Percentiles rank a stretch among this genome's conserved stretches.
phyloP scores from a whole-genome alignment of 2,329 filamentous ascomycete genomes.

The Phyllosticta citriasiana region DNA sequence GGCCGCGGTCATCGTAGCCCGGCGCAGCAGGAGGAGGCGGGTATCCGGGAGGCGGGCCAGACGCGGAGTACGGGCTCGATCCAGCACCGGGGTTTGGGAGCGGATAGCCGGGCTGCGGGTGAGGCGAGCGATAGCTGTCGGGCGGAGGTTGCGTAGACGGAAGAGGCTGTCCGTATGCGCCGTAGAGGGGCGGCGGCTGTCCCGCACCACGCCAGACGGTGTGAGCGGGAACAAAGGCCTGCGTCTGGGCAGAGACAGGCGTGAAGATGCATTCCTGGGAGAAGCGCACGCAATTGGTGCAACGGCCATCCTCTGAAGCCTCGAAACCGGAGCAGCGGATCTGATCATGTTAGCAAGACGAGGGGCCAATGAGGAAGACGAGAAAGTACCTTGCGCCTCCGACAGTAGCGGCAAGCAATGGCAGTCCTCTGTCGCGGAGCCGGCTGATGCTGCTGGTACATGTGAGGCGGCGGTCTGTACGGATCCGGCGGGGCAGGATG shows the following conservation, averaged over 20 bases:
- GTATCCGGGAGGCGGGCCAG: constrained; percentile 15
- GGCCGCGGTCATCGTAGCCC: constrained; percentile 27
- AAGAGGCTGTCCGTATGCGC: constrained; percentile 41
- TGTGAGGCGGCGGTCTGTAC: constrained; percentile 31
- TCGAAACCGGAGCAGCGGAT: constrained; percentile 70
- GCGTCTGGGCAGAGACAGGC: constrained; percentile 62
- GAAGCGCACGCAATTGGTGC: constrained; percentile 63
- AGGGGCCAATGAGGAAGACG: background rate
- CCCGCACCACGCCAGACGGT: constrained; percentile 46
- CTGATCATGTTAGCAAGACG: constrained; percentile 32
- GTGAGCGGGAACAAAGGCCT: constrained; percentile 64
- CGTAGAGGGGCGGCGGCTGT: constrained; percentile 39
- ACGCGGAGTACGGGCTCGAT: constrained; percentile 25
- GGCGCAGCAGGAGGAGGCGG: constrained; percentile 16
- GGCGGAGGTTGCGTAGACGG: constrained; percentile 17
- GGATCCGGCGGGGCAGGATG: constrained; percentile 30
- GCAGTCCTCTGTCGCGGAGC: constrained; percentile 51
- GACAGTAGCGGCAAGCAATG: constrained; percentile 51
- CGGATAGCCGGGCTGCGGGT: constrained; percentile 32
- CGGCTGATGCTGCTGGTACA: constrained; percentile 34
- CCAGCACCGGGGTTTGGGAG: constrained; percentile 31
- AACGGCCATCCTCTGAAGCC: constrained; percentile 59
- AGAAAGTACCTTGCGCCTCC: constrained; percentile 46
- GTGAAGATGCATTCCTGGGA: constrained; percentile 71
- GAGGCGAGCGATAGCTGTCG: constrained; percentile 20